Evolutionary conservation across 2,329 filamentous ascomycete genomes (phyloP), one percentile per base, ranked within the genome.

Genomic region (Penicillium glabrum): DNA sequence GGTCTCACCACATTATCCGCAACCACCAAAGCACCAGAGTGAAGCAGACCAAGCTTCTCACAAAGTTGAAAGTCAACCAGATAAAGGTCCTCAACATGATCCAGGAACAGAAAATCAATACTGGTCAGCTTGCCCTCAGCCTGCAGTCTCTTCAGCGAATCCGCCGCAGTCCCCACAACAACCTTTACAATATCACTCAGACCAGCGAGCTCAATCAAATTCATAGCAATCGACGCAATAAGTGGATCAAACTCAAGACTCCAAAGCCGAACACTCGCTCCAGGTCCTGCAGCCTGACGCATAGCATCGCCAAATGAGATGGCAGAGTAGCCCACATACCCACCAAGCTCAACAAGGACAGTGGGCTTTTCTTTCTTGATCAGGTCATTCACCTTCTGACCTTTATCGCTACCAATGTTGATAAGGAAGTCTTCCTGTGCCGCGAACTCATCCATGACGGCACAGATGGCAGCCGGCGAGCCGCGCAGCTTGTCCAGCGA

Each of bases 21-120:
- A 13, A 62, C 47, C 7, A 62, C 53, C 37, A 62, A 41, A 19
- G 53, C 33, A 7, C 58, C 60, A 26, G 50, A 11, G 5, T 39
- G 52, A 19, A 62, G 33, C 37, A 58, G 37, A 4, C 31, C 35
- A 2, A 62, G 27, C 2, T 29, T 31, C 23, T 54, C 55, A 23
- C 50, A 54, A 7, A 59, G 16, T 23, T 53, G 43, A 2, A 61
- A 37, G 37, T 61, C 60, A 14, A 23, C 9, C 26, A 54, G 1
- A 39, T 61, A 62, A 7, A 61, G 53, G 5, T 56, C 56, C 33
- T 62, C 56, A 14, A 35, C 55, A 41, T 62, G 58, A 37, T 62
- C 60, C 37, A 62, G 16, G 51, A 62, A 62, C 21, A 61, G 16
- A 10, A 61, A 33, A 27, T 62, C 56, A 19, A 59, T 47, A 3